These are phyloP conservation scores for Daedalea quercina DNA, from an alignment of 768 basidiomycete genomes.

Conservation along the genomic window DNA sequence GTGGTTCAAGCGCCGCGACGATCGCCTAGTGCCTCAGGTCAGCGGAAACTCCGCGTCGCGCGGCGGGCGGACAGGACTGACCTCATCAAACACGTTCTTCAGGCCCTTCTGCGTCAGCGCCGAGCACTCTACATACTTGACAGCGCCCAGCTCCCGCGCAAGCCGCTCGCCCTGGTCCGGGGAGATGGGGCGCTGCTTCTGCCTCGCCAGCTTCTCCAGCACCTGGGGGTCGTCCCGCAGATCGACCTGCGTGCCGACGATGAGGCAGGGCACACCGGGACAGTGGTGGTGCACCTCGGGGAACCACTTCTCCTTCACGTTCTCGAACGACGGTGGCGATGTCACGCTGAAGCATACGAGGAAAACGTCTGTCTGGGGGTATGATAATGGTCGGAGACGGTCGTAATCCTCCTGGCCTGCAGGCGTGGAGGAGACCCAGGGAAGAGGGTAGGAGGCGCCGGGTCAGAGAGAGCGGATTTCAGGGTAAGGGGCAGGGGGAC, in stretches of 20 bases:
- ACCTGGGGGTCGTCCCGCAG: conserved; percentile 90
- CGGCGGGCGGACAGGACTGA: conserved; percentile 34
- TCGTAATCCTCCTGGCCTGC: conserved; percentile 99
- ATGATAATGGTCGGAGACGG: conserved; percentile 95
- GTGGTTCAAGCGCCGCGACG: conserved; percentile 96
- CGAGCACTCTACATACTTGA: conserved; percentile 99
- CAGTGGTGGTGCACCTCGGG: conserved; percentile 99
- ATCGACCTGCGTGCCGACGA: conserved; percentile 98
- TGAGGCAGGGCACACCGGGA: conserved; percentile 97
- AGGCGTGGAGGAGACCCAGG: conserved; percentile 8
- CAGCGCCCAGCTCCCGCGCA: conserved; percentile 95
- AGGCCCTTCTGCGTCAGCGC: conserved; percentile 98
- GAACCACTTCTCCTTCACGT: conserved; percentile 99
- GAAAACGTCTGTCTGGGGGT: conserved; percentile 99
- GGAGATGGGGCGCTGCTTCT: conserved; percentile 92
- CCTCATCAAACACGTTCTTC: conserved; percentile 99
- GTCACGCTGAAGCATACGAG: conserved; percentile 99
- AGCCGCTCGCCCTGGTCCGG: conserved; percentile 88
- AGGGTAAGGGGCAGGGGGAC: conserved; percentile 23
- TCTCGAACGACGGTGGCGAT: conserved; percentile 96
- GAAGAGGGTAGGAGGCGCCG: background rate
- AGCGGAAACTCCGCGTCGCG: background rate
- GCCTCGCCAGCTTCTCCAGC: conserved; percentile 89
- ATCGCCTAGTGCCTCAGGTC: conserved; percentile 61
- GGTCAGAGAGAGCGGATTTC: background rate